Conservation (phyloP, 495 filamentous ascomycete species). For the Neurospora tetraspora region DNA sequence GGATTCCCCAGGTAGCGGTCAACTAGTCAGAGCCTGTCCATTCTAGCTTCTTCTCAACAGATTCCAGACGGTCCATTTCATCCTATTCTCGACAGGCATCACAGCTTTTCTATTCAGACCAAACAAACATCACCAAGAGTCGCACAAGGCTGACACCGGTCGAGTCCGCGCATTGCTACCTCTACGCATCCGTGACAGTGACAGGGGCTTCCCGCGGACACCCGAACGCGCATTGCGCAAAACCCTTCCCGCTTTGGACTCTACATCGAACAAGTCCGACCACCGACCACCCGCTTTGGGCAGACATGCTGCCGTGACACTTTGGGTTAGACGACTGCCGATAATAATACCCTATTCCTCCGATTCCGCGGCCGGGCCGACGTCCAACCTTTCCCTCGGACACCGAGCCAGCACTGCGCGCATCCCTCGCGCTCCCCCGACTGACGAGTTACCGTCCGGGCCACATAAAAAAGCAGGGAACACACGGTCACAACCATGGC, state of each 20-base stretch:
- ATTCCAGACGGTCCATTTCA: not conserved
- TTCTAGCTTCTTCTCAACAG: not conserved
- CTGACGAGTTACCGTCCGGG: too few species aligned
- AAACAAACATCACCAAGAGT: not conserved
- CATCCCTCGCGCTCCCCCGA: not conserved
- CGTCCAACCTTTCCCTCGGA: not conserved
- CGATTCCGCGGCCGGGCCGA: not conserved
- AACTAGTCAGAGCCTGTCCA: not conserved
- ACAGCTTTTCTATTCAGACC: not conserved
- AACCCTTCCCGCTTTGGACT: not conserved
- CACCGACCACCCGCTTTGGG: not conserved
- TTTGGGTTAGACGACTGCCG: not conserved
- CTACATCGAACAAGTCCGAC: not conserved
- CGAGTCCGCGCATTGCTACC: not conserved
- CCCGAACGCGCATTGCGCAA: not conserved
- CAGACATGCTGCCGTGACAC: not conserved
- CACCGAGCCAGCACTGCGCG: not conserved
- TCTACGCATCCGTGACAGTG: not conserved
- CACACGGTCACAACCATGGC: slow-evolving; percentile 23
- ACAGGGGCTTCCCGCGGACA: not conserved
- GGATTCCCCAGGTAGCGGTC: not conserved
- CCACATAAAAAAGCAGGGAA: slow-evolving; percentile 1
- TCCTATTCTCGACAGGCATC: not conserved
- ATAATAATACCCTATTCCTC: not conserved
- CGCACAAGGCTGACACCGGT: not conserved